Percentiles rank a stretch among this genome's conserved stretches.
phyloP scores from a whole-genome alignment of 2,329 filamentous ascomycete genomes.

The Geoglossum cookeanum region DNA sequence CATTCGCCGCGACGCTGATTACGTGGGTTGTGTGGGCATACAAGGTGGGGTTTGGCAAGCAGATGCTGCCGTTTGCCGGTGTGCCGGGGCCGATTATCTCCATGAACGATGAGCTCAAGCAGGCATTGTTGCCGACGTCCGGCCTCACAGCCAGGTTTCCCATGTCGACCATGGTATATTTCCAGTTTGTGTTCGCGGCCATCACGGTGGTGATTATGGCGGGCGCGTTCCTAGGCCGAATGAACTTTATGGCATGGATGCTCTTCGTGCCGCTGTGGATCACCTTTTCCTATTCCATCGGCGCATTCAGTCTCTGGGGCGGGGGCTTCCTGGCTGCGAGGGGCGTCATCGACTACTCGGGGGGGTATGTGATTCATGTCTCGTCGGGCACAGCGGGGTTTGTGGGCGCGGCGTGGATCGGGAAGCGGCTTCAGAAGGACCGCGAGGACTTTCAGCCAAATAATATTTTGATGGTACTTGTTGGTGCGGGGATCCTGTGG shows the following conservation, averaged over 20 bases:
- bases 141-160: conserved; percentile 24
- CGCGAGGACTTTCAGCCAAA: conserved; percentile 28
- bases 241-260: conserved; percentile 34
- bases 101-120: conserved; percentile 25
- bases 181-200: conserved; percentile 34
- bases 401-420: conserved; percentile 28
- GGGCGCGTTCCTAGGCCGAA: conserved; percentile 27
- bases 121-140: conserved; percentile 25
- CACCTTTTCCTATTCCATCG: conserved; percentile 26
- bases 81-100: conserved; percentile 27
- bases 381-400: conserved; percentile 32
- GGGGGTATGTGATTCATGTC: conserved; percentile 34
- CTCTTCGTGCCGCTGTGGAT: conserved; percentile 33
- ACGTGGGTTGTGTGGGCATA: conserved; percentile 32
- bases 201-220: conserved; percentile 30
- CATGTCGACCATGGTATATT: conserved; percentile 31
- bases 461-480: conserved; percentile 26
- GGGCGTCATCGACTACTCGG: conserved; percentile 32
- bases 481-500: conserved; percentile 32
- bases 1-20: conserved; percentile 28
- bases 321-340: conserved; percentile 27
- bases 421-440: conserved; percentile 26
- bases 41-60: conserved; percentile 28
- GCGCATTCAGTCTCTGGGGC: conserved; percentile 28
- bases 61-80: conserved; percentile 32